phyloP scores from a whole-genome alignment of 2,329 filamentous ascomycete species.

The Diaporthe sp. region DNA sequence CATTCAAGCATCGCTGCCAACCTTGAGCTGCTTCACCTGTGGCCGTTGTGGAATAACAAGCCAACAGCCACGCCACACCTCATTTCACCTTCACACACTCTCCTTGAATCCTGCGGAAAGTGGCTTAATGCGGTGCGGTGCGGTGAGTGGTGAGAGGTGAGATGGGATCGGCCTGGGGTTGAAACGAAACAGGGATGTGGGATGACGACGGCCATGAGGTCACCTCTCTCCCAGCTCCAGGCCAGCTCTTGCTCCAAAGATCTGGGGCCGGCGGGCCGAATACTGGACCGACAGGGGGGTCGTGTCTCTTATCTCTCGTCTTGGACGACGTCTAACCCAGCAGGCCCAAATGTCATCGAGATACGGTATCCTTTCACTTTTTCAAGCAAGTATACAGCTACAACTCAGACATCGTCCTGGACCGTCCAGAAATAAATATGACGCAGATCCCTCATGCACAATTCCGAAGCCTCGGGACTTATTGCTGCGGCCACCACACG shows the following conservation, averaged over 20 bases:
- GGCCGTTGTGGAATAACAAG: background rate
- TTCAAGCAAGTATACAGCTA: background rate
- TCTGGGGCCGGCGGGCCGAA: slow-evolving; percentile 10
- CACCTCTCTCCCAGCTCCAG: background rate
- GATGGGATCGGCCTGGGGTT: slow-evolving; percentile 33
- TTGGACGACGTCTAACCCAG: background rate
- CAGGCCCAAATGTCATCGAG: background rate
- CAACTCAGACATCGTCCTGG: background rate
- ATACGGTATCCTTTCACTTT: background rate
- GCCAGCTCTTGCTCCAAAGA: background rate
- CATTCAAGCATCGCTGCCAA: too few species aligned
- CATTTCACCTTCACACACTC: background rate
- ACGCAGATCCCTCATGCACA: slow-evolving; percentile 6
- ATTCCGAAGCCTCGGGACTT: background rate
- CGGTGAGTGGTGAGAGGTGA: background rate
- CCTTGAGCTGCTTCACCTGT: background rate
- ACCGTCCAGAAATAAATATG: background rate
- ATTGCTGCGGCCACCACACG: background rate
- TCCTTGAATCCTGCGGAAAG: slow-evolving; percentile 25
- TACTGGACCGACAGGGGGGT: background rate
- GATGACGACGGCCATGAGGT: slow-evolving; percentile 27
- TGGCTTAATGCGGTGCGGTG: slow-evolving; percentile 6
- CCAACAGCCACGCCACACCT: slow-evolving; percentile 2
- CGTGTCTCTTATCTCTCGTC: background rate
- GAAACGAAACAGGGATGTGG: slow-evolving; percentile 29